Evolutionary conservation across 2,329 filamentous ascomycete genomes (phyloP), one percentile per base, ranked within the genome.

Genomic region (Ceratocystis cubensis): DNA sequence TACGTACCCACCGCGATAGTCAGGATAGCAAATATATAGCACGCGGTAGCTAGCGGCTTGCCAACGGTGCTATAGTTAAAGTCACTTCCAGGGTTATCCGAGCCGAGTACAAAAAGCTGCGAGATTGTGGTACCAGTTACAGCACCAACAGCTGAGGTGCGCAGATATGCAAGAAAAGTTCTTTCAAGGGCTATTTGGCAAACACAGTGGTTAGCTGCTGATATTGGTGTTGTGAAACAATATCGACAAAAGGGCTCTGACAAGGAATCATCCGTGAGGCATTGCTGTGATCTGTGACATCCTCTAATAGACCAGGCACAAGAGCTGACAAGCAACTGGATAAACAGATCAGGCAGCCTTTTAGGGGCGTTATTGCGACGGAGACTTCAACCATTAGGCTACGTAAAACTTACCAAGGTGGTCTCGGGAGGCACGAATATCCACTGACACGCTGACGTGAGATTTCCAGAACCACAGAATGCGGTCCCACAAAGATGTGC

Each of bases 141-240:
- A 15, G 86, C 84, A 48, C 90, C 78, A n/a, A 82, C 79, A 46
- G 88, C 75, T 0, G 86, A 88, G 1, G 87, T 91, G 22, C 88
- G 82, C 37, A 90, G 79, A 73, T 90, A 91, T 37, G 81, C 86
- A 20, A 91, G 81, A 72, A 87, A 91, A 20, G 88, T 91, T 66
- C 88, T 79, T 75, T 91, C 87, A 65, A 90, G 81, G 46, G 88
- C 88, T 90, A 59, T 62, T 62, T 41, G 68, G 66, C 20, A 30
- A 20, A 45, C 37, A 41, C n/a, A 22, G 10, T 10, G 22, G 50
- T 65, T 59, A 59, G 50, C 25, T 41, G 37, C 37, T 45, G 15
- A 37, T 30, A 1, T 59, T 59, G 17, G 15, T 59, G 53, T 37
- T 37, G 53, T 59, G 53, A 10, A 59, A 33, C 13, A 17, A n/a